These are phyloP conservation scores for Hypoxylon intermedium DNA, from an alignment of 495 filamentous ascomycete genomes.

Conservation along the genomic window DNA sequence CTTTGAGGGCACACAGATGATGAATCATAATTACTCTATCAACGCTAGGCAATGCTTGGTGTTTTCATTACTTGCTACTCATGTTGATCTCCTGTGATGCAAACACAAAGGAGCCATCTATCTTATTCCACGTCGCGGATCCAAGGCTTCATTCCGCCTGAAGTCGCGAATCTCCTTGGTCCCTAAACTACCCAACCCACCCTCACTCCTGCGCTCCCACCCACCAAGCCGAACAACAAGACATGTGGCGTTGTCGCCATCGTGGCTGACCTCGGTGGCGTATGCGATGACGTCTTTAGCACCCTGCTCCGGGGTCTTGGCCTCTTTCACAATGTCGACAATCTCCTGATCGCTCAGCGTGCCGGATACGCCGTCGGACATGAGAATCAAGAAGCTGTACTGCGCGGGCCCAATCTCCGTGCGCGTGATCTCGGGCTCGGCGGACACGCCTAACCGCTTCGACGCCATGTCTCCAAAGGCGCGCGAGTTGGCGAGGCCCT, in stretches of 20 bases:
- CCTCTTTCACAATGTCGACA: slow-evolving; percentile 94
- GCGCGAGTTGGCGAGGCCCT: slow-evolving; percentile 90
- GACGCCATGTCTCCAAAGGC: slow-evolving; percentile 89
- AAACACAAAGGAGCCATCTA: slow-evolving; percentile 11
- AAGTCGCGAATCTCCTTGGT: slow-evolving; percentile 90
- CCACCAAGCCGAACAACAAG: slow-evolving; percentile 89
- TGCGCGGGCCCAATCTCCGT: slow-evolving; percentile 79
- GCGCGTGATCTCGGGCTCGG: slow-evolving; percentile 84
- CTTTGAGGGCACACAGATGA: too few species aligned
- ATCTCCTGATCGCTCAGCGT: slow-evolving; percentile 89
- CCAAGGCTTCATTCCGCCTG: slow-evolving; percentile 80
- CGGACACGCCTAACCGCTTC: slow-evolving; percentile 91
- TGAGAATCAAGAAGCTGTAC: slow-evolving; percentile 85
- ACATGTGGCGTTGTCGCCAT: slow-evolving; percentile 96
- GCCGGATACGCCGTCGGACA: slow-evolving; percentile 87
- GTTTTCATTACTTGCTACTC: neutral
- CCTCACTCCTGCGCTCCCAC: slow-evolving; percentile 91
- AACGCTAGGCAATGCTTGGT: too few species aligned
- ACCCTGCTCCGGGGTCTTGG: slow-evolving; percentile 85
- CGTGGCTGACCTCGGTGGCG: slow-evolving; percentile 80
- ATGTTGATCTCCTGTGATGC: neutral
- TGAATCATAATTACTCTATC: too few species aligned
- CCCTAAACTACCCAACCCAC: slow-evolving; percentile 85
- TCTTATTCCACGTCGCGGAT: slow-evolving; percentile 73
- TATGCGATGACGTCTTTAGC: slow-evolving; percentile 79